Evolutionary conservation across 768 basidiomycete genomes (phyloP), one percentile per base, ranked within the genome.

Genomic region (Suillus bovinus): DNA sequence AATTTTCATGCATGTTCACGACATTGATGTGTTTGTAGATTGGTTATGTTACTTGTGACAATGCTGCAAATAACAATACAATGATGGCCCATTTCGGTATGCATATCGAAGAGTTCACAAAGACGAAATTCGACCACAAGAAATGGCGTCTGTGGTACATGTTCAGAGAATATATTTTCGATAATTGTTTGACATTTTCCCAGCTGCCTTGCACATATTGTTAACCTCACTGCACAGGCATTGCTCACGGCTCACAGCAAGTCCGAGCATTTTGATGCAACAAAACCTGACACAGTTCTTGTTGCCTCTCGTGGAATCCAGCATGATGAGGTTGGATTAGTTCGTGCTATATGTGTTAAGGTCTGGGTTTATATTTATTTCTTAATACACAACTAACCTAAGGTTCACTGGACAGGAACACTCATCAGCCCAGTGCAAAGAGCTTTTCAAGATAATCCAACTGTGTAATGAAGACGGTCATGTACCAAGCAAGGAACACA

Each of bases 161-260:
- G n/a, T n/a, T n/a, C n/a, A n/a, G n/a, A 36, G 36, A 36, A 33
- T 33, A 33, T 33, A 33, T 33, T 33, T n/a, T n/a, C n/a, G n/a
- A n/a, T n/a, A n/a, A n/a, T n/a, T n/a, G n/a, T n/a, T n/a, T n/a
- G n/a, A n/a, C n/a, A n/a, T n/a, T n/a, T n/a, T n/a, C n/a, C n/a
- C 31, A 33, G 31, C 6, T 33, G 31, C 31, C 9, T 33, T 5
- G 70, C 69, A 22, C 76, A 76, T 61, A 62, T 75, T 14, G 67
- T 77, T 57, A 76, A 78, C 61, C 31, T 78, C 17, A 72, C 72
- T 0, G 77, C 72, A 1, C 74, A 77, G 56, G 72, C 70, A 2
- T 29, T 77, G 3, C 49, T 77, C 24, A 63, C 61, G 2, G 67
- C 68, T 1, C 66, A 74, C 46, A 74, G 70, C 47, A 70, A 66